phyloP scores from a whole-genome alignment of 2,329 filamentous ascomycete species.

The Rugonectria rugulosa region DNA sequence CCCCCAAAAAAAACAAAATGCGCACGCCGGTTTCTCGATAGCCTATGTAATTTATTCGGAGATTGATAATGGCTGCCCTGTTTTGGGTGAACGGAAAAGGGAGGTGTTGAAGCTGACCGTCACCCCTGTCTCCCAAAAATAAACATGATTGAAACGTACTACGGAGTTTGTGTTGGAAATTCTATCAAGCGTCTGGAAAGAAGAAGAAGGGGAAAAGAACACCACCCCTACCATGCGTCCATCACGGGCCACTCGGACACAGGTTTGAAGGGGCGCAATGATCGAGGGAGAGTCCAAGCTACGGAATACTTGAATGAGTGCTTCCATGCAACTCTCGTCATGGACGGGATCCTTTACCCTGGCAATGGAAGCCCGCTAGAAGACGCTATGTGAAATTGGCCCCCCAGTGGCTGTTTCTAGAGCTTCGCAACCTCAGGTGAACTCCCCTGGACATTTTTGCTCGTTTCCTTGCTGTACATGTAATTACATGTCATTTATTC shows the following conservation, averaged over 20 bases:
- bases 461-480: slow-evolving; percentile 17
- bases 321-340: too few species aligned
- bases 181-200: slow-evolving; percentile 4
- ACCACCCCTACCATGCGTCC: not conserved
- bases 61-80: too few species aligned
- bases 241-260: slow-evolving; percentile 29
- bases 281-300: slow-evolving; percentile 13
- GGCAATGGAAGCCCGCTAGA: slow-evolving; percentile 40
- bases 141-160: slow-evolving; percentile 2
- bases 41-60: too few species aligned
- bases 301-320: too few species aligned
- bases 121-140: too few species aligned
- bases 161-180: too few species aligned
- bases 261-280: slow-evolving; percentile 27
- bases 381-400: slow-evolving; percentile 32
- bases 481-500: too few species aligned
- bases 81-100: not conserved
- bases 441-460: slow-evolving; percentile 6
- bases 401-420: not conserved
- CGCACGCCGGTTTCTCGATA: too few species aligned
- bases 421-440: too few species aligned
- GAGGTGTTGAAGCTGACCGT: too few species aligned
- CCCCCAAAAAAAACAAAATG: too few species aligned
- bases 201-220: not conserved
- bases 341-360: too few species aligned